phyloP scores from a whole-genome alignment of 2,329 filamentous ascomycete genomes.

The Cytospora piceicola region DNA sequence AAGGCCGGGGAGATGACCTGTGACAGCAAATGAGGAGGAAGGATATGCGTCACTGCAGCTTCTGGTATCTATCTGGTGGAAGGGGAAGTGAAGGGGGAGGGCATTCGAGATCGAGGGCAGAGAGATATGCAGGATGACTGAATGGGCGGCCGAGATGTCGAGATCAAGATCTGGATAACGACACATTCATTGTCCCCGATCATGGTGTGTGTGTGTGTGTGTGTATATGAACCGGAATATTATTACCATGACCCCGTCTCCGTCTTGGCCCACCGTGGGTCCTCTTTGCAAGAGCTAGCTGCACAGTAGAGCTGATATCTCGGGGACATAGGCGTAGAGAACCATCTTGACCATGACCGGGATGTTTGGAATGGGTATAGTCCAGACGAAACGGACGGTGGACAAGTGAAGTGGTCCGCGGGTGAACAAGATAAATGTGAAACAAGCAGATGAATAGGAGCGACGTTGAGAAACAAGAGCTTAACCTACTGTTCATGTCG shows the following conservation, averaged over 20 bases:
- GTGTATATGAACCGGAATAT: background rate
- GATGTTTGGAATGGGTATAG: no score
- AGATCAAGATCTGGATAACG: background rate
- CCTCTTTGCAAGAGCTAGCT: background rate
- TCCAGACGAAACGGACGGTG: no score
- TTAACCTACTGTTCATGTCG: no score
- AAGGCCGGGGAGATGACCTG: background rate
- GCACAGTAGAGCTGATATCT: background rate
- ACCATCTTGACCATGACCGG: no score
- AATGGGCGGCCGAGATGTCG: background rate
- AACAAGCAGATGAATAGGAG: no score
- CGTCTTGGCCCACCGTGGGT: no score
- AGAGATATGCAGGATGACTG: background rate
- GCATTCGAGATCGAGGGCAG: background rate
- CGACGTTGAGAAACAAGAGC: no score
- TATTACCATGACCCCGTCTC: no score
- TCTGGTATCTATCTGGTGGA: no score
- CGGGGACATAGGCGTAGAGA: background rate
- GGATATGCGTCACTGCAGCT: background rate
- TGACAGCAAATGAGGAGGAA: background rate
- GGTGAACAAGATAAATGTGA: no score
- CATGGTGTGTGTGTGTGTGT: background rate
- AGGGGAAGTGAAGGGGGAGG: background rate
- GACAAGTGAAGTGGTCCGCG: no score
- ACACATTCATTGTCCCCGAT: background rate